Evolutionary conservation across 345 rosid genomes (phyloP), one percentile per base, ranked within the genome.

Genomic region (Excoecaria agallocha): DNA sequence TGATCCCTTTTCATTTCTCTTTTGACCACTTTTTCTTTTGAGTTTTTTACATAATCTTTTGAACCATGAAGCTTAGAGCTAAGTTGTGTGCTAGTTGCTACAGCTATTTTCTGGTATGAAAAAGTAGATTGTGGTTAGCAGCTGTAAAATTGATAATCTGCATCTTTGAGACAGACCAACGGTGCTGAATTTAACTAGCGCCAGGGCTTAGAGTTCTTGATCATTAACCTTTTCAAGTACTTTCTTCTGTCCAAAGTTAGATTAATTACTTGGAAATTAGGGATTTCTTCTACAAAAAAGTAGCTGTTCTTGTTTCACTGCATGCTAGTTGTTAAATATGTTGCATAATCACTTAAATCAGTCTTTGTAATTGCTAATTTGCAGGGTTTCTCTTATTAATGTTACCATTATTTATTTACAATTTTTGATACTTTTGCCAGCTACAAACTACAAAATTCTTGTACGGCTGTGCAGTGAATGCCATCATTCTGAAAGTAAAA

Each of bases 391-490:
- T 69, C 25, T 45, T 5, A 13, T 68, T 2, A 56, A 10, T 64
- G 22, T 68, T 64, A 56, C 3, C 19, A 8, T 68, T 65, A 17
- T 24, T 71, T 68, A 45, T 46, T 55, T 24, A 10, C 24, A 19
- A 13, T 22, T 4, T 22, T 62, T 1, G 41, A 13, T 25, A 15
- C 16, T 38, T 25, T 41, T 77, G 37, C 66, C 86, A 89, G 92
- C 76, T 86, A 74, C 84, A 84, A 83, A 87, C 89, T 6, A 55
- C 84, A 75, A 86, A 86, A 69, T 88, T 90, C 79, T 69, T 90
- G 74, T 90, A 87, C 67, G 95, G 89, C 0, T 87, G 92, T 70
- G 91, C 91, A 51, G 85, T 86, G 70, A 81, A 81, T 66, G 71
- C 87, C 67, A 71, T 77, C 37, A 80, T 90, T 66, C 83, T 90